These are phyloP conservation scores for Podaxis sp. DNA, from an alignment of 768 basidiomycete genomes.

Conservation along the genomic window DNA sequence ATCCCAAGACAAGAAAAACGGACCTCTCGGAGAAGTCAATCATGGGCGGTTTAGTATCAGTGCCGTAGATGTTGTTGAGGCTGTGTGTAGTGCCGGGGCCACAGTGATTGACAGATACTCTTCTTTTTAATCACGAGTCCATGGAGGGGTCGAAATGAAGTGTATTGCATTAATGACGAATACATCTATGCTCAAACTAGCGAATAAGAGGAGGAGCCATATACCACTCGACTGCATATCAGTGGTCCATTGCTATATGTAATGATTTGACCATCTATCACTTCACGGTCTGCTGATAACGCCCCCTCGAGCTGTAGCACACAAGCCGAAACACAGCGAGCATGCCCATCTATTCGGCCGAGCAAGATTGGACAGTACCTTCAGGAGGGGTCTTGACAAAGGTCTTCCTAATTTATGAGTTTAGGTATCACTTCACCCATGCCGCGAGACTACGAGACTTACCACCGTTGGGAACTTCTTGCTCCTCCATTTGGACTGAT, in stretches of 20 bases:
- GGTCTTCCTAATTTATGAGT: slow-evolving; percentile 51
- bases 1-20: slow-evolving; percentile 17
- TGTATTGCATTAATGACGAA: not conserved
- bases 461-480: slow-evolving; percentile 73
- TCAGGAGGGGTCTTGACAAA: slow-evolving; percentile 61
- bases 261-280: slow-evolving; percentile 77
- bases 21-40: slow-evolving; percentile 69
- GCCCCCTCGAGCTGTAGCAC: slow-evolving; percentile 63
- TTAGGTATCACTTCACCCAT: not conserved
- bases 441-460: slow-evolving; percentile 17
- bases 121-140: slow-evolving; percentile 57
- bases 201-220: too few species aligned
- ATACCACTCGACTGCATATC: too few species aligned
- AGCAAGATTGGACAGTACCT: slow-evolving; percentile 68
- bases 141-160: slow-evolving; percentile 65
- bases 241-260: slow-evolving; percentile 36
- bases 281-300: slow-evolving; percentile 46
- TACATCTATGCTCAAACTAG: too few species aligned
- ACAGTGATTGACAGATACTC: slow-evolving; percentile 61
- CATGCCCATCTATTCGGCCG: slow-evolving; percentile 79
- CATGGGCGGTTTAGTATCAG: slow-evolving; percentile 44
- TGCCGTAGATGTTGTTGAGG: slow-evolving; percentile 89
- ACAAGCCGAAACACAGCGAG: slow-evolving; percentile 78
- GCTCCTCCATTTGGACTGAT: slow-evolving; percentile 78
- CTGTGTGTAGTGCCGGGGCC: slow-evolving; percentile 70